Evolutionary conservation across 2,329 filamentous ascomycete species (phyloP).

Genomic region (Aspergillus brunneoviolaceus): DNA sequence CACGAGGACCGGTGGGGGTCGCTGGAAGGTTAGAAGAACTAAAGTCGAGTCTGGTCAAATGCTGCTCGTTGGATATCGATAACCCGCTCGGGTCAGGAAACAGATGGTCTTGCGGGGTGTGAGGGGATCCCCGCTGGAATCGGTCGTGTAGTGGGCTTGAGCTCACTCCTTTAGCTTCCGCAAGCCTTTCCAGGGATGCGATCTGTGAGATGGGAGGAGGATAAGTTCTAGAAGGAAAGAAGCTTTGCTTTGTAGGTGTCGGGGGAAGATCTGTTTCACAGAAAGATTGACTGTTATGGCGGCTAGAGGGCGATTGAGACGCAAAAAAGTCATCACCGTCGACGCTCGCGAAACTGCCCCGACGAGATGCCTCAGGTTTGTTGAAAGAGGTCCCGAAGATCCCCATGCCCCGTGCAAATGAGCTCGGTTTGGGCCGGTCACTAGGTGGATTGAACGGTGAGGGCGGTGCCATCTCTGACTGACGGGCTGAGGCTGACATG

Average conservation of each 20-base stretch:
- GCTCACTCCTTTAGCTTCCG: conserved; percentile 32
- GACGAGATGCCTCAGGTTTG: conserved; percentile 51
- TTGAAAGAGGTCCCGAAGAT: conserved; percentile 61
- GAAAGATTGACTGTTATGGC: conserved; percentile 56
- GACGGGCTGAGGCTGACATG: conserved; percentile 63
- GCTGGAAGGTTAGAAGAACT: conserved; percentile 62
- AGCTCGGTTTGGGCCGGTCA: conserved; percentile 62
- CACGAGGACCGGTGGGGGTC: conserved; percentile 72
- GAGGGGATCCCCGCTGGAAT: conserved; percentile 61
- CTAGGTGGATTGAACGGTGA: conserved; percentile 73
- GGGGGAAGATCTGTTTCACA: conserved; percentile 78
- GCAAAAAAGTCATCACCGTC: conserved; percentile 71
- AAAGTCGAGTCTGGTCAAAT: conserved; percentile 40
- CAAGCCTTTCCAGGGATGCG: conserved; percentile 35
- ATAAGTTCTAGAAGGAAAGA: conserved; percentile 39
- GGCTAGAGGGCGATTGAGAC: conserved; percentile 56
- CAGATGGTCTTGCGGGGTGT: conserved; percentile 74
- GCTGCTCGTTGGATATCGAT: conserved; percentile 66
- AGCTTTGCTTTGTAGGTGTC: conserved; percentile 75
- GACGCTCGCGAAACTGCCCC: conserved; percentile 74
- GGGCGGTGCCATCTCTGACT: conserved; percentile 75
- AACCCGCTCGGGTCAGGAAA: conserved; percentile 77
- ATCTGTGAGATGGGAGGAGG: conserved; percentile 35
- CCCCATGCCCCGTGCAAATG: conserved; percentile 64
- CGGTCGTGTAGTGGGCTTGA: conserved; percentile 60